Percentiles rank a stretch among this genome's conserved stretches.
Conservation (phyloP, 208 protist genomes). For the Giardia muris region DNA sequence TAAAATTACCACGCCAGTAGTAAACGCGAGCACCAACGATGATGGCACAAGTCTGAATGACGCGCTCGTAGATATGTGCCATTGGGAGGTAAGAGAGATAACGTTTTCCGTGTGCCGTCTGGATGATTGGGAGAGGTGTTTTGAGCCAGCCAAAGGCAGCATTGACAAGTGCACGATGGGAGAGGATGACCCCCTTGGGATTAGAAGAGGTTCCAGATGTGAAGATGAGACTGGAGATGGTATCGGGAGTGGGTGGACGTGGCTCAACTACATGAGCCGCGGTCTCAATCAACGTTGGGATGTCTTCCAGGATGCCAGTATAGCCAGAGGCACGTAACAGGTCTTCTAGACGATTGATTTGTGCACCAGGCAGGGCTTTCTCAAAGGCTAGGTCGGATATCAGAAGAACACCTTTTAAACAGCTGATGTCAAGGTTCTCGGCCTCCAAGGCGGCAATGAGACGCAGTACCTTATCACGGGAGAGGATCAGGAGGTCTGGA, state of each 20-base stretch:
- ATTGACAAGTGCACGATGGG: background rate
- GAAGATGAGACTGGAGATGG: background rate
- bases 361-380: background rate
- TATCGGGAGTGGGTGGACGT: background rate
- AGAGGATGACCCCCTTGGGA: background rate
- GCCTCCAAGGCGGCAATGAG: background rate
- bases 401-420: background rate
- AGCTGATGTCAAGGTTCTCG: background rate
- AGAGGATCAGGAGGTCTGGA: background rate
- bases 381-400: background rate
- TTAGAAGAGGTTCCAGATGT: constrained; percentile 5
- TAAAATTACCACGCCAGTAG: background rate
- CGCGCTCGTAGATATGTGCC: background rate
- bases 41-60: background rate
- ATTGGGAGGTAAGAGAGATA: background rate
- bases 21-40: background rate
- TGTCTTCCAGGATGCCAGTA: background rate
- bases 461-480: background rate
- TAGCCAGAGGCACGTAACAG: background rate
- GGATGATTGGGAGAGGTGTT: background rate
- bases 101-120: background rate
- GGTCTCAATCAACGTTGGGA: background rate
- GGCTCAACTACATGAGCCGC: background rate
- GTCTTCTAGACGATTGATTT: background rate
- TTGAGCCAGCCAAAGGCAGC: background rate